Evolutionary conservation across 495 filamentous ascomycete species (phyloP), one percentile per base, ranked within the genome.

Genomic region (Aspergillus asperescens): DNA sequence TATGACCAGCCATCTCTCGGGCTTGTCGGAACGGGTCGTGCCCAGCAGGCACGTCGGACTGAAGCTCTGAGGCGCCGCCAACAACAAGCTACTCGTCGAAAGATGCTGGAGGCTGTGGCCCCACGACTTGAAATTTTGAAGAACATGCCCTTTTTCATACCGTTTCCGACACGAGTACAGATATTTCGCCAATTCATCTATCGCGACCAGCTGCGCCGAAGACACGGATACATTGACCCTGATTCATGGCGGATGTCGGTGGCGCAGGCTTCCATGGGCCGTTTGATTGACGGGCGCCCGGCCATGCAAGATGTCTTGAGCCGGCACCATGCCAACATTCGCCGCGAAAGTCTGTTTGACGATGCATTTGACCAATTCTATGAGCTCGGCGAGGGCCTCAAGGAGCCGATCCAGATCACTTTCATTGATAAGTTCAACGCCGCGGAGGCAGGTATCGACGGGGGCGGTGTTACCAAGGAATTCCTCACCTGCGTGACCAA

Each of bases 91-190:
- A 80, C 81, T 12, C 75, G 84, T 6, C 77, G 82, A 42, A 82
- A 85, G 52, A 76, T 87, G 38, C 70, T 93, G 12, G 86, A 89
- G 19, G 74, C 82, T 19, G 82, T 94, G 28, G 87, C 86, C 1
- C 91, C 94, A 1, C 81, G 89, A 53, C 75, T 95, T 7, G 90
- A 97, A 68, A 88, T 99, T 12, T 70, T 99, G 25, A 84, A 89
- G 40, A 91, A 97, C 61, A 92, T 99, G 86, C 94, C 93, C 0
- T 99, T 97, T 61, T 87, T 92, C 58, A 94, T 97, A 47, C 93
- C 93, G 0, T 99, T 99, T 53, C 76, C 84, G 7, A 94, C 89
- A 2, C 78, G 93, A 31, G 93, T 99, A 7, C 84, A 94, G 60
- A 92, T 97, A 23, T 99, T 97, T 65, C 81, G 93, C 20, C 78